Evolutionary conservation across 176 grass and related monocot species (phyloP).

Genomic region (Puccinellia tenuiflora): DNA sequence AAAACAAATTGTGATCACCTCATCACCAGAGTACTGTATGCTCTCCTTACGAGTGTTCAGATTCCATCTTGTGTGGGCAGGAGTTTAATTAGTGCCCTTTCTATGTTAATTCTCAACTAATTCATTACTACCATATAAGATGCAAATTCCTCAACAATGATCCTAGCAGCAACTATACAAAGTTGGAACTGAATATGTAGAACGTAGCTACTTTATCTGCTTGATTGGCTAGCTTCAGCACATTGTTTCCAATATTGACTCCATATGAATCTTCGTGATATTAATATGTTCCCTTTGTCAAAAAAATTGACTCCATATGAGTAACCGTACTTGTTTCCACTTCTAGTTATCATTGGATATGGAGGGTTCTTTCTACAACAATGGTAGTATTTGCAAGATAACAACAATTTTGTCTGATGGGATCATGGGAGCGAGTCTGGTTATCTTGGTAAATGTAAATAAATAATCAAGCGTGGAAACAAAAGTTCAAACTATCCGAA

Average conservation of each 20-base stretch:
- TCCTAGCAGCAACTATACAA: background rate
- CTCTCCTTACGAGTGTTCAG: background rate
- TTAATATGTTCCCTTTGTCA: too few species aligned
- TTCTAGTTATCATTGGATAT: background rate
- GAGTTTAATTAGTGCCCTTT: background rate
- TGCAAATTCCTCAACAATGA: background rate
- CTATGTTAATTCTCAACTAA: background rate
- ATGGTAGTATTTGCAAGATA: background rate
- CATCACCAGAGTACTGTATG: background rate
- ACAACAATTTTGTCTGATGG: too few species aligned
- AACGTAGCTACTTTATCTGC: background rate
- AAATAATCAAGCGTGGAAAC: background rate
- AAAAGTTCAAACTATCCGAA: background rate
- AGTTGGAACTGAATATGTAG: background rate
- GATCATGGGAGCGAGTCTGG: background rate
- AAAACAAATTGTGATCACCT: background rate
- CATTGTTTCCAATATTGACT: too few species aligned
- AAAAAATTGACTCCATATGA: too few species aligned
- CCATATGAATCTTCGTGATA: too few species aligned
- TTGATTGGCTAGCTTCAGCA: background rate
- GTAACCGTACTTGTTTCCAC: background rate
- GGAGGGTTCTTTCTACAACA: background rate
- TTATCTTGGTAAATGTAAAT: background rate
- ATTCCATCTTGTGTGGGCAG: background rate
- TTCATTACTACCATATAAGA: background rate